Percentiles rank a stretch among this genome's conserved stretches.
Evolutionary conservation across 352 stramenopile genomes (phyloP).

Genomic region (Phytopythium helicoides): DNA sequence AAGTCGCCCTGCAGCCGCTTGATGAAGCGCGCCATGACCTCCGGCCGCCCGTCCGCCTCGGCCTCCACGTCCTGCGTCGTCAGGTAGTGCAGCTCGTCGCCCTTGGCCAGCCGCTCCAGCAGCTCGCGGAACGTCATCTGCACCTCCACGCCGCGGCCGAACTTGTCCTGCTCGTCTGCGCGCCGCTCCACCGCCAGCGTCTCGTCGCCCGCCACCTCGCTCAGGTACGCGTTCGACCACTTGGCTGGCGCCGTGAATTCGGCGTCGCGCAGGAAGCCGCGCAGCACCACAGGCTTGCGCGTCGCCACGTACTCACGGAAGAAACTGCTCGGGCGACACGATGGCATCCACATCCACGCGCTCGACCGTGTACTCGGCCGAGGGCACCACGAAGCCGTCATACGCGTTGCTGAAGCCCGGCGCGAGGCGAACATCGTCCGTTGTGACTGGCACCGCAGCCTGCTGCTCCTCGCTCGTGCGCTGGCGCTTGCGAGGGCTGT

Average conservation of each 20-base stretch:
- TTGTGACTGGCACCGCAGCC: constrained; percentile 9
- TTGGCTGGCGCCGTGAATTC: constrained; percentile 51
- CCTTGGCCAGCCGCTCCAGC: constrained; percentile 58
- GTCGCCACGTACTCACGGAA: constrained; percentile 76
- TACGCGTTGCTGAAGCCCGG: constrained; percentile 49
- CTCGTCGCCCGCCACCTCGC: constrained; percentile 57
- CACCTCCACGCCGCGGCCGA: constrained; percentile 84
- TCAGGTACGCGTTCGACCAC: constrained; percentile 79
- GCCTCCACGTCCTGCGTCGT: constrained; percentile 89
- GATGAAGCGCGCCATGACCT: constrained; percentile 87
- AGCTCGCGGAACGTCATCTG: constrained; percentile 80
- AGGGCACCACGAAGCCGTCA: constrained; percentile 45
- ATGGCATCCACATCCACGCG: constrained; percentile 49
- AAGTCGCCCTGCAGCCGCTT: constrained; percentile 72
- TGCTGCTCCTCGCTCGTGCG: constrained; percentile 21
- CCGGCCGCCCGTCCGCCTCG: constrained; percentile 69
- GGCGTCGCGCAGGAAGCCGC: constrained; percentile 54
- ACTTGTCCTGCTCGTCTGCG: constrained; percentile 59
- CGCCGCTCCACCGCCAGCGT: constrained; percentile 81
- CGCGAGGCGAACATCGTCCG: neutral
- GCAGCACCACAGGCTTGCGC: constrained; percentile 79
- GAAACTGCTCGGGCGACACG: constrained; percentile 58
- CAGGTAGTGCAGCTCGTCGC: constrained; percentile 85
- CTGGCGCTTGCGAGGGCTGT: constrained; percentile 24
- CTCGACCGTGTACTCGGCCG: constrained; percentile 44